phyloP scores from a whole-genome alignment of 2,329 filamentous ascomycete genomes.

The Chrysoporthe deuterocubensis region DNA sequence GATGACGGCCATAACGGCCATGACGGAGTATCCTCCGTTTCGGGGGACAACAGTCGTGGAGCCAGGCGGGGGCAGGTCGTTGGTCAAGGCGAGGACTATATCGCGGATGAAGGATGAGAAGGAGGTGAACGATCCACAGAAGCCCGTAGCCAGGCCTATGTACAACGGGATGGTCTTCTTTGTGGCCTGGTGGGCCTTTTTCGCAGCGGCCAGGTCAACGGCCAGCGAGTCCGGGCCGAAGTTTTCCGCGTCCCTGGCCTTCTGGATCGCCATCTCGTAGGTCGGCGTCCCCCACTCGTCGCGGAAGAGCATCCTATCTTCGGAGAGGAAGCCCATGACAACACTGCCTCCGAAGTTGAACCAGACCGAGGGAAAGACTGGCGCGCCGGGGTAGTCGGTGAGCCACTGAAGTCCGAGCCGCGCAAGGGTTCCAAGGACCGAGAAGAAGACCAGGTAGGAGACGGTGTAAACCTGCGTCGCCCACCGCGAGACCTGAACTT shows the following conservation, averaged over 20 bases:
- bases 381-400: slow-evolving; percentile 78
- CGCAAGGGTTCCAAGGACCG: slow-evolving; percentile 81
- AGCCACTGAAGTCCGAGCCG: slow-evolving; percentile 79
- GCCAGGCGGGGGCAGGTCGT: slow-evolving; percentile 62
- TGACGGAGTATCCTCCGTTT: slow-evolving; percentile 78
- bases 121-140: slow-evolving; percentile 77
- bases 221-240: slow-evolving; percentile 30
- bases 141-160: slow-evolving; percentile 70
- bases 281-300: slow-evolving; percentile 62
- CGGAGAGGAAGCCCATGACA: slow-evolving; percentile 82
- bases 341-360: slow-evolving; percentile 83
- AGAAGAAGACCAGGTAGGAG: slow-evolving; percentile 84
- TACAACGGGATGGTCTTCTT: slow-evolving; percentile 92
- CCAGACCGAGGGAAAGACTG: slow-evolving; percentile 81
- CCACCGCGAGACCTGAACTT: slow-evolving; percentile 47
- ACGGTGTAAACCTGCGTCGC: slow-evolving; percentile 70
- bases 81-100: slow-evolving; percentile 76
- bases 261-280: slow-evolving; percentile 42
- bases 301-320: slow-evolving; percentile 77
- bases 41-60: slow-evolving; percentile 49
- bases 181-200: slow-evolving; percentile 61
- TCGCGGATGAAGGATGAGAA: slow-evolving; percentile 88
- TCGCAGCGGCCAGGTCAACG: slow-evolving; percentile 49
- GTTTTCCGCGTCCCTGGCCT: slow-evolving; percentile 46
- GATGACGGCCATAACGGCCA: slow-evolving; percentile 78